phyloP scores from a whole-genome alignment of 495 filamentous ascomycete genomes.

The Neurospora africana region DNA sequence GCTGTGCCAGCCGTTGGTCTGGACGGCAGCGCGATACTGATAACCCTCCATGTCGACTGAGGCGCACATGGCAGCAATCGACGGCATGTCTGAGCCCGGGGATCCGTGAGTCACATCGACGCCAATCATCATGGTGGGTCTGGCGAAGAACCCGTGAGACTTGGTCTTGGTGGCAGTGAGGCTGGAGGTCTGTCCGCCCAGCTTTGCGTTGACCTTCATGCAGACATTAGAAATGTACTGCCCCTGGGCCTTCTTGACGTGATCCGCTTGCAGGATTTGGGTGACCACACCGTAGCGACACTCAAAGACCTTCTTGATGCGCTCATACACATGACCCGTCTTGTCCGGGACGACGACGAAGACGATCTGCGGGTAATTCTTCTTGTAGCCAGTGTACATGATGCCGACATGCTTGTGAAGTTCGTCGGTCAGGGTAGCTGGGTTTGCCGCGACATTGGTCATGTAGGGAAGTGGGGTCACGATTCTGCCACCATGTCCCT shows the following conservation, averaged over 20 bases:
- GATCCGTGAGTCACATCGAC: conserved; percentile 79
- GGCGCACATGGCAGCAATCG: conserved; percentile 78
- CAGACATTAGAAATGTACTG: conserved; percentile 84
- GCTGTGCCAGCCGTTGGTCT: conserved; percentile 65
- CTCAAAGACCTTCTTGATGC: conserved; percentile 75
- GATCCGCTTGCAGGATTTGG: conserved; percentile 53
- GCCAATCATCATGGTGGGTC: conserved; percentile 66
- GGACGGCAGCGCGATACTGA: conserved; percentile 62
- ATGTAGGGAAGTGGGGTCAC: conserved; percentile 23
- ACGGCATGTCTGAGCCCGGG: conserved; percentile 52
- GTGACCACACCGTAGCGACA: conserved; percentile 68
- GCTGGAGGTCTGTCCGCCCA: conserved; percentile 64
- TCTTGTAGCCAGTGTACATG: not conserved
- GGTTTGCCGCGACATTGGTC: not conserved
- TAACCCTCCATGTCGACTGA: conserved; percentile 59
- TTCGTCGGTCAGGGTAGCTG: not conserved
- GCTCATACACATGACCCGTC: conserved; percentile 54
- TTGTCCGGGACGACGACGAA: conserved; percentile 64
- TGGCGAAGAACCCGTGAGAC: conserved; percentile 29
- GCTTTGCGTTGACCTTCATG: conserved; percentile 93
- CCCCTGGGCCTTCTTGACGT: conserved; percentile 48
- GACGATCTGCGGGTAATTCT: conserved; percentile 45
- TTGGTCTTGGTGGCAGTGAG: conserved; percentile 9
- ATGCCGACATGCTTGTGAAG: not conserved
- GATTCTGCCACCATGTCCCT: conserved; percentile 61